Evolutionary conservation across 495 filamentous ascomycete species (phyloP).

Genomic region (Podospora pseudocomata): DNA sequence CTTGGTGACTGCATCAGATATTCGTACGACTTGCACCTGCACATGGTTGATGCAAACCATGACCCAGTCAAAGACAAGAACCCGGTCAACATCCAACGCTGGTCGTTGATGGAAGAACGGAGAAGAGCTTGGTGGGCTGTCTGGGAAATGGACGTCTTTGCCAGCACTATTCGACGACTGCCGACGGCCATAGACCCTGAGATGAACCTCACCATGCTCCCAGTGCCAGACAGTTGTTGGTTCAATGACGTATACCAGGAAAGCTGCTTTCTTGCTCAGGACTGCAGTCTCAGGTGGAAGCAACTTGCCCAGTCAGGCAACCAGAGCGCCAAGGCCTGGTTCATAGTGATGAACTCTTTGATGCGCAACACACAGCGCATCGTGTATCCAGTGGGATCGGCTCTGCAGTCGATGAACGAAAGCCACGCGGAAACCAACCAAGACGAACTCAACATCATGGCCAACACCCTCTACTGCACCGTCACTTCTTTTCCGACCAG

Average conservation of each 20-base stretch:
- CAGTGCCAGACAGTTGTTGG: slow-evolving; percentile 33
- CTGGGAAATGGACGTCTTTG: slow-evolving; percentile 42
- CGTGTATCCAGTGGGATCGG: slow-evolving; percentile 14
- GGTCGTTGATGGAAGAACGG: slow-evolving; percentile 29
- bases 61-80: slow-evolving; percentile 4
- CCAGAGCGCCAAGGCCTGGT: slow-evolving; percentile 37
- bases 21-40: slow-evolving; percentile 33
- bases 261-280: slow-evolving; percentile 30
- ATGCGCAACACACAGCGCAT: slow-evolving; percentile 32
- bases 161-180: slow-evolving; percentile 32
- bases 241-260: slow-evolving; percentile 22
- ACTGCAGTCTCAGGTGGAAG: slow-evolving; percentile 31
- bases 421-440: neutral
- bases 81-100: slow-evolving; percentile 13
- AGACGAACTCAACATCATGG: slow-evolving; percentile 18
- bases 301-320: slow-evolving; percentile 31
- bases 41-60: slow-evolving; percentile 24
- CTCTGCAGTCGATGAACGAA: neutral
- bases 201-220: slow-evolving; percentile 28
- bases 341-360: slow-evolving; percentile 35
- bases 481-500: slow-evolving; percentile 20
- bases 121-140: slow-evolving; percentile 39
- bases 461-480: slow-evolving; percentile 27
- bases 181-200: slow-evolving; percentile 34
- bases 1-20: slow-evolving; percentile 32